Evolutionary conservation across 2,329 filamentous ascomycete species (phyloP).

Genomic region (Akanthomyces muscarius): DNA sequence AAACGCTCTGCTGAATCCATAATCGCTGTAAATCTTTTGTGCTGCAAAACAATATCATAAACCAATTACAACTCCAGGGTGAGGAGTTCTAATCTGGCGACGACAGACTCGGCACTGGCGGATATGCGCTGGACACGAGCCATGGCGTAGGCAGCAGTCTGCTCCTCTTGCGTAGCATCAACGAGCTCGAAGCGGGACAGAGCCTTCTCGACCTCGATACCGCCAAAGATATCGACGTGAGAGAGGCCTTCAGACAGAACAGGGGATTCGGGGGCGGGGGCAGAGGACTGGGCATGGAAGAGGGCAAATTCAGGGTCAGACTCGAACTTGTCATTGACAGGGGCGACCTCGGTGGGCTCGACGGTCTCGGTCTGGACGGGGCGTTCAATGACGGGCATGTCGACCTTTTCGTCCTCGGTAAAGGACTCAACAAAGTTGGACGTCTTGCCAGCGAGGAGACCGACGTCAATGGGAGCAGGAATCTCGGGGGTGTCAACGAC

Average conservation of each 20-base stretch:
- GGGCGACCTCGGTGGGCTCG: slow-evolving; percentile 25
- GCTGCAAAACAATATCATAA: slow-evolving; percentile 5
- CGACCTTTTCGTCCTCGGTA: slow-evolving; percentile 50
- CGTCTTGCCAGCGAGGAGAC: slow-evolving; percentile 67
- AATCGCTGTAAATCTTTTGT: slow-evolving; percentile 14
- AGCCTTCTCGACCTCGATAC: slow-evolving; percentile 60
- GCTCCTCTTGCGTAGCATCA: slow-evolving; percentile 50
- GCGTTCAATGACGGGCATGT: slow-evolving; percentile 50
- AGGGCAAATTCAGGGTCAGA: slow-evolving; percentile 59
- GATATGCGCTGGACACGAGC: slow-evolving; percentile 49
- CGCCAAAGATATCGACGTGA: slow-evolving; percentile 45
- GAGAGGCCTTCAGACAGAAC: slow-evolving; percentile 42
- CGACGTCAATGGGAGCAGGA: slow-evolving; percentile 55
- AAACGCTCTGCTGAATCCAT: slow-evolving; percentile 16
- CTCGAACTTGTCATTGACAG: slow-evolving; percentile 55
- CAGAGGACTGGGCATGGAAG: slow-evolving; percentile 44
- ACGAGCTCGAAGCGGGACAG: slow-evolving; percentile 61
- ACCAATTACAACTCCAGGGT: slow-evolving; percentile 31
- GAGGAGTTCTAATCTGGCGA: slow-evolving; percentile 36
- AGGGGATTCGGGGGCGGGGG: slow-evolving; percentile 26
- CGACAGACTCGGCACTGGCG: slow-evolving; percentile 32
- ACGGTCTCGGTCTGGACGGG: slow-evolving; percentile 36
- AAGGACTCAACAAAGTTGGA: slow-evolving; percentile 50
- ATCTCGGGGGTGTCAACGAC: slow-evolving; percentile 69
- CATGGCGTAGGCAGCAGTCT: slow-evolving; percentile 41